Percentiles rank a stretch among this genome's conserved stretches.
These are phyloP conservation scores for Trametes hirsuta DNA, from an alignment of 1,284 basidiomycete genomes.

Conservation along the genomic window DNA sequence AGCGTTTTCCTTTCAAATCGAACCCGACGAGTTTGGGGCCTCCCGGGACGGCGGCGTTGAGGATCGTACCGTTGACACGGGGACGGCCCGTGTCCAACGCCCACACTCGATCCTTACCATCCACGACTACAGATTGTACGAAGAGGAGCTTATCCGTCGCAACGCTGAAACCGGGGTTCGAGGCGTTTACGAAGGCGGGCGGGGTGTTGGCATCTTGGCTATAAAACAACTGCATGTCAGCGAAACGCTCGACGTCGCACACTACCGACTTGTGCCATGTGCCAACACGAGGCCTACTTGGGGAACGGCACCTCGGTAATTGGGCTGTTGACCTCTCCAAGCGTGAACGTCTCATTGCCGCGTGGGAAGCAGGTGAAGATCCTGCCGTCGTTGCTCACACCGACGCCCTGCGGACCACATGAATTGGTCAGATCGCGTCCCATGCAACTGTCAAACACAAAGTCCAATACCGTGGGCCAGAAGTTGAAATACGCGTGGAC, in stretches of 20 bases:
- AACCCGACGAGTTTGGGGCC: conserved; percentile 36
- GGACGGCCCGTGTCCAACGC: conserved; percentile 34
- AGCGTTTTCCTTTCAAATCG: conserved; percentile 29
- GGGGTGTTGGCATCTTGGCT: conserved; percentile 27
- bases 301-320: conserved; percentile 26
- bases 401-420: conserved; percentile 17
- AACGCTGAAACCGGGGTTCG: conserved; percentile 21
- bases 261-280: too few species aligned
- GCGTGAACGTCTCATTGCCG: conserved; percentile 27
- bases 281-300: conserved; percentile 2
- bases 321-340: conserved; percentile 20
- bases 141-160: conserved; percentile 32
- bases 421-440: neutral
- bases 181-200: conserved; percentile 20
- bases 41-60: conserved; percentile 28
- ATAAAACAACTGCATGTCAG: neutral
- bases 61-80: conserved; percentile 27
- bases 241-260: too few species aligned
- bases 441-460: neutral
- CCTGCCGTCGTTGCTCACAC: conserved; percentile 20
- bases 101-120: conserved; percentile 35
- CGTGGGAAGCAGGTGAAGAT: conserved; percentile 26
- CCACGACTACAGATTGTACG: conserved; percentile 33
- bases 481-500: conserved; percentile 27
- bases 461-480: conserved; percentile 16